Evolutionary conservation across 495 filamentous ascomycete genomes (phyloP).

Genomic region (Talaromyces thailandensis): DNA sequence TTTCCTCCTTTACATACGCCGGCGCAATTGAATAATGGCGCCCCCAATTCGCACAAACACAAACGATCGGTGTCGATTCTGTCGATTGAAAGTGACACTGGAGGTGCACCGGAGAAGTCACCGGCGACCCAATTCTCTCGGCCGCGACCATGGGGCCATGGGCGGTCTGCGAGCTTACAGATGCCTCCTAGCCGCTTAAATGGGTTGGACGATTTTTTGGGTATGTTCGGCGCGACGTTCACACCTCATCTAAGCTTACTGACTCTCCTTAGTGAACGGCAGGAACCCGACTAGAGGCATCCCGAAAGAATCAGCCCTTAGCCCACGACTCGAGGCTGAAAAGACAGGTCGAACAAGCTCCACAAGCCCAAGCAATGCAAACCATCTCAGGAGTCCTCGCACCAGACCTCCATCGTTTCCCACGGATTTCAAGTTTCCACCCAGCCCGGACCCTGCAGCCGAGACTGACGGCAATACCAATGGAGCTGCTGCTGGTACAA

Average conservation of each 20-base stretch:
- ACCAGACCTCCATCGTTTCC: constrained; percentile 34
- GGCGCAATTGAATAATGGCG: constrained; percentile 28
- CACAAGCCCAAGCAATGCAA: constrained; percentile 17
- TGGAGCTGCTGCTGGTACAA: constrained; percentile 16
- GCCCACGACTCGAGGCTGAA: constrained; percentile 22
- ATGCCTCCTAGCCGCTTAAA: constrained; percentile 51
- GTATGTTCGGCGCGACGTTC: constrained; percentile 17
- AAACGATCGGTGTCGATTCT: constrained; percentile 90
- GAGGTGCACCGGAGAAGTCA: constrained; percentile 32
- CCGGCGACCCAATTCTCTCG: constrained; percentile 31
- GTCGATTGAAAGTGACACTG: constrained; percentile 64
- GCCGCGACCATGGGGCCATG: constrained; percentile 55
- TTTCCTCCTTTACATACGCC: constrained; percentile 31
- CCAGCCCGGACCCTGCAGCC: constrained; percentile 28
- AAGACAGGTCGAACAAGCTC: constrained; percentile 15
- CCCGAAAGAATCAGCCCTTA: constrained; percentile 5
- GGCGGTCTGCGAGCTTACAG: constrained; percentile 76
- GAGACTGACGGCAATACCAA: constrained; percentile 18
- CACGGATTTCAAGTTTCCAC: constrained; percentile 64
- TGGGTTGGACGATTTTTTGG: constrained; percentile 31
- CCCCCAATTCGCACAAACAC: constrained; percentile 38
- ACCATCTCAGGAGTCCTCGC: constrained; percentile 21
- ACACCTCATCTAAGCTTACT: neutral
- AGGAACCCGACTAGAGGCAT: neutral
- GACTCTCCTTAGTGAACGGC: neutral